These are phyloP conservation scores for Triadica sebifera DNA, from an alignment of 345 rosid genomes.

Conservation along the genomic window DNA sequence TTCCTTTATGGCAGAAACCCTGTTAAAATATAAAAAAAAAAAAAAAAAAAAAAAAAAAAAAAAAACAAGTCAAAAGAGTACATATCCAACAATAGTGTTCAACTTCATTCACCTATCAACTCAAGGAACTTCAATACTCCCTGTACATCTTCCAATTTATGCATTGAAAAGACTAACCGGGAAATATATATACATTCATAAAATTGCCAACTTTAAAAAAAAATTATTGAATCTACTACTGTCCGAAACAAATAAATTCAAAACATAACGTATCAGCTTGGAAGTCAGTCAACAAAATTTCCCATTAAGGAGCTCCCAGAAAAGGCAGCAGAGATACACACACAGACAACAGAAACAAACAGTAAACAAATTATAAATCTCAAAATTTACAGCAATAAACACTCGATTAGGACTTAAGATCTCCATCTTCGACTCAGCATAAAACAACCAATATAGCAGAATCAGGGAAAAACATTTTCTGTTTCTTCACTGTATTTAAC, in stretches of 20 bases:
- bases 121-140: neutral
- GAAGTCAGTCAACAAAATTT: neutral
- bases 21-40: constrained; percentile 7
- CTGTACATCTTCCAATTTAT: neutral
- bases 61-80: neutral
- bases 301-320: neutral
- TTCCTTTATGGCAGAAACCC: neutral
- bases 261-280: neutral
- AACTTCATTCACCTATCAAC: neutral
- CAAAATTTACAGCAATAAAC: neutral
- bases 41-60: neutral
- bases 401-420: neutral
- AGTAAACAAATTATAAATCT: neutral
- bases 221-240: neutral
- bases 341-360: neutral
- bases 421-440: neutral
- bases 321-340: neutral
- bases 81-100: neutral
- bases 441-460: neutral
- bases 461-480: neutral
- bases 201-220: neutral
- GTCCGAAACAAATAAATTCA: neutral
- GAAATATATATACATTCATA: neutral
- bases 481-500: neutral
- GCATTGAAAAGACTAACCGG: neutral